Evolutionary conservation across 345 rosid species (phyloP), one percentile per base, ranked within the genome.

Genomic region (Sisymbrium altissimum): DNA sequence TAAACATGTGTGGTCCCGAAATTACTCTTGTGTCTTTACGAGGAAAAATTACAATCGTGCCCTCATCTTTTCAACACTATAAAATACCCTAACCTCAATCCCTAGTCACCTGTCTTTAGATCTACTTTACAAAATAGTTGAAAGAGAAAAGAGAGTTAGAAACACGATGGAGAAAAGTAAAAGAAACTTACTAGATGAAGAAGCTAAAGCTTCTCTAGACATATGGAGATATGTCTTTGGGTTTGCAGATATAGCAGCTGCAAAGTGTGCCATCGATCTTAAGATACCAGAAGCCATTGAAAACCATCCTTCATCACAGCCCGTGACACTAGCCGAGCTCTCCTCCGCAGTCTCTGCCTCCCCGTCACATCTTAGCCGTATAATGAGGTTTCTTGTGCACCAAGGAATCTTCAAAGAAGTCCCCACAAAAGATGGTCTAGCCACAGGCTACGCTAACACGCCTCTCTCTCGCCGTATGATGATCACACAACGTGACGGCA

Each of bases 251-350:
- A 76, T 79, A 44, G 93, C 92, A 33, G 92, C 74, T 12, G 86
- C 85, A 18, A 93, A 86, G 73, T 90, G 98, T 71, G 96, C 92
- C 62, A 82, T 89, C 29, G 92, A 93, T 62, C 90, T 90, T 5
- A 87, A 87, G 38, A 83, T 90, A 54, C 83, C 93, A 4, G 95
- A 90, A 9, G 88, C 82, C 43, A 69, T 92, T 3, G 85, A 84
- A 63, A 75, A 80, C 77, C 84, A 80, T 18, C 74, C 75, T 6
- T 66, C 73, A 3, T 55, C 80, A 36, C 75, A 70, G 38, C 87
- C 89, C 38, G 52, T 86, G 21, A 73, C 93, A 1, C 81, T 92
- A 9, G 56, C 81, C 1, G 80, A 85, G 9, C 86, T 93, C 45
- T 76, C 93, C 19, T 35, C 87, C 30, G 14, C 79, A 18, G 84